Conservation (phyloP, 2,329 filamentous ascomycete genomes). For the Colletotrichum plurivorum region DNA sequence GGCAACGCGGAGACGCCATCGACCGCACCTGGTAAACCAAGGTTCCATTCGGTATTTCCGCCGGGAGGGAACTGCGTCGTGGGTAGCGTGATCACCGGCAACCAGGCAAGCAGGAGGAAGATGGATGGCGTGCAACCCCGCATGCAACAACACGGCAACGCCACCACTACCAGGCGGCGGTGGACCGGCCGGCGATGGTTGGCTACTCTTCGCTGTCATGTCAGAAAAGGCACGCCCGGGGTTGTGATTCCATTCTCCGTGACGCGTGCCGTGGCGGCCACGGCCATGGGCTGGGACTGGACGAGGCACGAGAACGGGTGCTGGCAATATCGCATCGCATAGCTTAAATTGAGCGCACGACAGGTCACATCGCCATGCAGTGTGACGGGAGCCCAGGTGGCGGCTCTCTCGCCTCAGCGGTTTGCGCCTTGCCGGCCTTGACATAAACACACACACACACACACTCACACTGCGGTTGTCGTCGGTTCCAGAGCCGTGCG, state of each 20-base stretch:
- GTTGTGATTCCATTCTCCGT: background rate
- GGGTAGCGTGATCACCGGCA: slow-evolving; percentile 37
- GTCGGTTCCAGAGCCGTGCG: no score
- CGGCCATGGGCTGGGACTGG: no score
- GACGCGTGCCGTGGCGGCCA: no score
- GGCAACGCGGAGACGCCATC: slow-evolving; percentile 29
- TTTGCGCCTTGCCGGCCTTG: background rate
- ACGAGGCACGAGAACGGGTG: slow-evolving; percentile 19
- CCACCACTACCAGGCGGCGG: no score
- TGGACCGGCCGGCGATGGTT: background rate
- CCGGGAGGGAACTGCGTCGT: slow-evolving; percentile 35
- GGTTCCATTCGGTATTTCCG: slow-evolving; percentile 39
- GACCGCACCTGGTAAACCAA: background rate
- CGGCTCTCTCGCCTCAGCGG: background rate
- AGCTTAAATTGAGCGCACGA: slow-evolving; percentile 18
- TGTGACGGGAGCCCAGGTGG: slow-evolving; percentile 22
- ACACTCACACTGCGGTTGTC: background rate
- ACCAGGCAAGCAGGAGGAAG: background rate
- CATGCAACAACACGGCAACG: slow-evolving; percentile 13
- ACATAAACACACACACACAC: background rate
- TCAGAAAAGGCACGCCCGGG: background rate
- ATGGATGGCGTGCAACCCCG: slow-evolving; percentile 30
- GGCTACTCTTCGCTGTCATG: background rate
- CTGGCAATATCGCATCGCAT: slow-evolving; percentile 32
- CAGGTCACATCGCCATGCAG: slow-evolving; percentile 3